Evolutionary conservation across 179 eudicot genomes (phyloP), one percentile per base, ranked within the genome.

Genomic region (Gypsophila paniculata): DNA sequence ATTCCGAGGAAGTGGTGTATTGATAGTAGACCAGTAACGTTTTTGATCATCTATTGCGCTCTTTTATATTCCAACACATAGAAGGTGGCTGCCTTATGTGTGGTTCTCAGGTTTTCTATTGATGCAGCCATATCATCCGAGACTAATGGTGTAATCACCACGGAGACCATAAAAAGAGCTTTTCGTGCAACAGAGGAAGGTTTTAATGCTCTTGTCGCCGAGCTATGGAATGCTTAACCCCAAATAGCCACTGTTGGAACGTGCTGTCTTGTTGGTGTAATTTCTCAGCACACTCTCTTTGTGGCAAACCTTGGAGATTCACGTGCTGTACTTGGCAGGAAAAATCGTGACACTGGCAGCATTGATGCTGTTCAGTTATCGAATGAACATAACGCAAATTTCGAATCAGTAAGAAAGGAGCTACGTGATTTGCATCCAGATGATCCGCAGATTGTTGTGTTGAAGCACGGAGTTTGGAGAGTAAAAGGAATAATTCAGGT

Each of bases 251-350:
- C 92, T 25, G 86, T 83, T 26, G 92, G 92, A 64, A 68, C 92
- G 49, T 88, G 92, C 72, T 88, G 92, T 77, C 84, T 88, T 57
- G 90, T 83, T 44, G 92, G 90, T 72, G 83, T 88, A 70, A 83
- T 88, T 72, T 79, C 67, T 52, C 85, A 81, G 65, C 81, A 73
- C 73, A 88, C 89, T 25, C 88, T 88, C 52, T 88, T 84, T 61
- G 82, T 88, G 48, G 92, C 92, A 46, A 88, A 86, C 78, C 75
- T 77, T 49, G 92, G 92, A 69, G 92, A 88, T 84, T 86, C 92
- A 36, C 92, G 92, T 75, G 90, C 83, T 64, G 92, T 88, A 32
- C 77, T 88, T 70, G 92, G 92, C 59, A 82, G 80, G 68, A 88
- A 88, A 81, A 85, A 78, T 53, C 74, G 86, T 14, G 78, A 74